A percentile compares a stretch with the other conserved stretches of the same genome.
These are phyloP conservation scores for Zancudomyces culisetae DNA, from an alignment of 371 early-diverging fungal species.

Conservation along the genomic window DNA sequence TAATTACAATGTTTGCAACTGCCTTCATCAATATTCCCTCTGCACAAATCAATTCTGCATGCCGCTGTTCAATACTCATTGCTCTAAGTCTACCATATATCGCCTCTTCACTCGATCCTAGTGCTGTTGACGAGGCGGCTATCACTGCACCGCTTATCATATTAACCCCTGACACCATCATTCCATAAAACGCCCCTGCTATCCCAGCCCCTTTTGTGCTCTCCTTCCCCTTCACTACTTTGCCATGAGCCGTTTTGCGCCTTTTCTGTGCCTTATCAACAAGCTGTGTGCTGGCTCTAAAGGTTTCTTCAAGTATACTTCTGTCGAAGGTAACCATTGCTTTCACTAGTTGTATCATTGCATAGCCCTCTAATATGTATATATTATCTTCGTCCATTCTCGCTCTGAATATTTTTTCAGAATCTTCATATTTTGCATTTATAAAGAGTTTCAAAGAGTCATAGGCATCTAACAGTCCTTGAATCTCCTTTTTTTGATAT, in stretches of 20 bases:
- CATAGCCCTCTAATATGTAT: conserved; percentile 45
- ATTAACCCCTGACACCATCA: conserved; percentile 13
- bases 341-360: conserved; percentile 38
- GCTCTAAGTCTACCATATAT: conserved; percentile 26
- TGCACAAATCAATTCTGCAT: conserved; percentile 55
- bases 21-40: conserved; percentile 49
- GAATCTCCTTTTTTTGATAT: too few relatives aligned
- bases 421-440: neutral
- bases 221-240: neutral
- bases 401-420: neutral
- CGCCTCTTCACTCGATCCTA: conserved; percentile 9
- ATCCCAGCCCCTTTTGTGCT: conserved; percentile 5
- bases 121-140: too few relatives aligned
- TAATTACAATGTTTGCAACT: conserved; percentile 38
- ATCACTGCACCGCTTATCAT: conserved; percentile 13
- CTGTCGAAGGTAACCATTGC: conserved; percentile 54
- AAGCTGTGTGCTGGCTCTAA: conserved; percentile 33
- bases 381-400: conserved; percentile 8
- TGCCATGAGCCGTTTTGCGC: conserved; percentile 24
- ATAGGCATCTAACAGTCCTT: too few relatives aligned
- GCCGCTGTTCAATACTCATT: conserved; percentile 42
- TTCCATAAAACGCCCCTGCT: conserved; percentile 4
- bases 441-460: neutral
- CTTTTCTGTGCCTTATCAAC: conserved; percentile 28
- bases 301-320: conserved; percentile 34